These are phyloP conservation scores for Acer negundo DNA, from an alignment of 345 rosid species.

Conservation along the genomic window DNA sequence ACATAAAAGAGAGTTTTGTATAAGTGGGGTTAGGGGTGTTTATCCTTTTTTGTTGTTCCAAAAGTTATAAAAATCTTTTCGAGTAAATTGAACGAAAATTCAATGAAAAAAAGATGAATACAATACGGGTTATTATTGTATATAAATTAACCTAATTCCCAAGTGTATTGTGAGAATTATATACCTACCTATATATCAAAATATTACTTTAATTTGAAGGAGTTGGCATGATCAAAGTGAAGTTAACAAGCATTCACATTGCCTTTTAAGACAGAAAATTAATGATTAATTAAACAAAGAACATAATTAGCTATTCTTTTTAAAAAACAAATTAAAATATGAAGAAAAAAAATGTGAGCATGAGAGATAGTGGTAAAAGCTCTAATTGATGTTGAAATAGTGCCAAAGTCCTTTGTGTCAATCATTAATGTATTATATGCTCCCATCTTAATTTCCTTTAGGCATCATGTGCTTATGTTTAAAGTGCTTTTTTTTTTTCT, in stretches of 20 bases:
- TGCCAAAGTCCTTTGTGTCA: slow-evolving; percentile 24
- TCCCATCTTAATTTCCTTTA: slow-evolving; percentile 11
- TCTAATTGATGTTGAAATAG: neutral
- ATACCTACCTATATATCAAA: neutral
- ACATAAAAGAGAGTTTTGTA: neutral
- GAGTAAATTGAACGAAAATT: neutral
- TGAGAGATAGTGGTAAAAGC: too few relatives aligned
- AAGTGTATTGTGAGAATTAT: neutral
- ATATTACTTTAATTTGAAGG: slow-evolving; percentile 10
- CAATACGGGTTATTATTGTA: too few relatives aligned
- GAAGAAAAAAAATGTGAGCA: too few relatives aligned
- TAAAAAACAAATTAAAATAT: neutral
- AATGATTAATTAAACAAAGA: slow-evolving; percentile 7
- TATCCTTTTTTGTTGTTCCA: neutral
- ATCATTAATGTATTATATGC: slow-evolving; percentile 35
- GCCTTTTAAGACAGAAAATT: neutral
- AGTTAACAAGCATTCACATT: neutral
- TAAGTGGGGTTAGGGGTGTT: neutral
- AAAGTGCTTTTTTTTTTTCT: neutral
- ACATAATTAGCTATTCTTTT: slow-evolving; percentile 7
- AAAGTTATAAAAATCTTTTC: too few relatives aligned
- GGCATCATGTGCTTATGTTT: slow-evolving; percentile 21
- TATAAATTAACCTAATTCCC: too few relatives aligned
- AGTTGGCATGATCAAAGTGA: neutral
- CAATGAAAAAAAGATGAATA: too few relatives aligned